Evolutionary conservation across 2,329 filamentous ascomycete species (phyloP).

Genomic region (Bipolaris cookei): DNA sequence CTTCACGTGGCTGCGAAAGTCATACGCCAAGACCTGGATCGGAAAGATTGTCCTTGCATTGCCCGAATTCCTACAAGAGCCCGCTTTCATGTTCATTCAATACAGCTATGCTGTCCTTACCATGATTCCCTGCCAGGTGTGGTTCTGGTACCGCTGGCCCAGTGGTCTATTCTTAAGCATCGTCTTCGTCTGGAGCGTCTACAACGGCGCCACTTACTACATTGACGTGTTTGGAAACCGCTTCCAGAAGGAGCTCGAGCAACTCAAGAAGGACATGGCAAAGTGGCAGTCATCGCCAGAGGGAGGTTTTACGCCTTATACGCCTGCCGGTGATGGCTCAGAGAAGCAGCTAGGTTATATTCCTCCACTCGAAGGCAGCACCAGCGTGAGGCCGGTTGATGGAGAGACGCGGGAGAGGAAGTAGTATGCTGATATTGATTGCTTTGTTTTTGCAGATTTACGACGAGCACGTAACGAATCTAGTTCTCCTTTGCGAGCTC

Average conservation of each 20-base stretch:
- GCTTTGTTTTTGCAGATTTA: neutral
- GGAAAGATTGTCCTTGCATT: conserved; percentile 83
- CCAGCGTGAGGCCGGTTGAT: conserved; percentile 27
- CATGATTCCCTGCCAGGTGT: conserved; percentile 92
- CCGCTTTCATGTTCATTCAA: conserved; percentile 95
- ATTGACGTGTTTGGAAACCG: conserved; percentile 97
- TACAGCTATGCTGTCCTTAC: conserved; percentile 89
- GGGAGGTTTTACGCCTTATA: conserved; percentile 32
- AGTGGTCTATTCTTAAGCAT: conserved; percentile 76
- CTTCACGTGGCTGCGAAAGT: conserved; percentile 94
- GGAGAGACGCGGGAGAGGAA: conserved; percentile 30
- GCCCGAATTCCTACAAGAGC: conserved; percentile 77
- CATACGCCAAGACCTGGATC: conserved; percentile 88
- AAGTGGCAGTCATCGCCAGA: conserved; percentile 72
- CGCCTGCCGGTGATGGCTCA: conserved; percentile 22
- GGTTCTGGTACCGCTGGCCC: conserved; percentile 88
- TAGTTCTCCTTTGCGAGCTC: neutral
- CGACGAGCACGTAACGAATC: neutral
- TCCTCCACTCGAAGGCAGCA: conserved; percentile 40
- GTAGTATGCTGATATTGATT: conserved; percentile 9
- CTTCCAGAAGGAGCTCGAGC: conserved; percentile 95
- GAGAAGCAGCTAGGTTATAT: conserved; percentile 40
- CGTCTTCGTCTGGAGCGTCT: conserved; percentile 94
- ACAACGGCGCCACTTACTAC: conserved; percentile 97
- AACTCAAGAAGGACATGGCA: conserved; percentile 83